Percentiles rank a stretch among this genome's conserved stretches.
These are phyloP conservation scores for Tardiomyces blankii DNA, from an alignment of 1,139 yeast species.

Conservation along the genomic window DNA sequence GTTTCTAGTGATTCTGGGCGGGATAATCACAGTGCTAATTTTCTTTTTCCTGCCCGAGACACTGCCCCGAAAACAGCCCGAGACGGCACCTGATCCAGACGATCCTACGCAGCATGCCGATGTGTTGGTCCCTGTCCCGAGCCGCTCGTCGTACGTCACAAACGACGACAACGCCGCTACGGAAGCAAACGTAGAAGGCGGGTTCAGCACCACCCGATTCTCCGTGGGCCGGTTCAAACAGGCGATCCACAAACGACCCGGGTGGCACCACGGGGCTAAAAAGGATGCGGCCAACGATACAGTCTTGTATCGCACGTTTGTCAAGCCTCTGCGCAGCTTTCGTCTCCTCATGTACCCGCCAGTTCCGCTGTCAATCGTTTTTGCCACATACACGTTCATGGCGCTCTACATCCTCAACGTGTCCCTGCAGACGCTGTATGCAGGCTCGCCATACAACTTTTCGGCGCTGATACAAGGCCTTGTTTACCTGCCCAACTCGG, in stretches of 20 bases:
- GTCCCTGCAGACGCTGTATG: slow-evolving; percentile 55
- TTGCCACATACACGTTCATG: slow-evolving; percentile 59
- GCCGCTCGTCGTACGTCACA: background rate
- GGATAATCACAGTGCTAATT: slow-evolving; percentile 39
- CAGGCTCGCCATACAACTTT: slow-evolving; percentile 60
- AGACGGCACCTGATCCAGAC: background rate
- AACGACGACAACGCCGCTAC: background rate
- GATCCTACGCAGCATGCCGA: background rate
- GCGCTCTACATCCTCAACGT: slow-evolving; percentile 64
- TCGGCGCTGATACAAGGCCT: slow-evolving; percentile 57
- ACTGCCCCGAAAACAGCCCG: slow-evolving; percentile 19
- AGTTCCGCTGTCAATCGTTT: slow-evolving; percentile 50
- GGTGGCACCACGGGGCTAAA: background rate
- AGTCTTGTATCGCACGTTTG: slow-evolving; percentile 4
- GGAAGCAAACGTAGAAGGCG: background rate
- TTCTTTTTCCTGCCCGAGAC: slow-evolving; percentile 67
- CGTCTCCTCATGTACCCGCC: slow-evolving; percentile 47
- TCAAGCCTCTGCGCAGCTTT: slow-evolving; percentile 20
- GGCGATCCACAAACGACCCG: background rate
- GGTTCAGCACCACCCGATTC: too few species aligned
- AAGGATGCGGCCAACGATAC: background rate
- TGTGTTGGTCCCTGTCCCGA: background rate
- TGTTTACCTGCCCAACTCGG: slow-evolving; percentile 73
- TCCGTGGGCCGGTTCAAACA: background rate
- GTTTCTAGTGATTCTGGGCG: slow-evolving; percentile 64